Evolutionary conservation across 129 eudicot genomes (phyloP).

Genomic region (Dittrichia graveolens): DNA sequence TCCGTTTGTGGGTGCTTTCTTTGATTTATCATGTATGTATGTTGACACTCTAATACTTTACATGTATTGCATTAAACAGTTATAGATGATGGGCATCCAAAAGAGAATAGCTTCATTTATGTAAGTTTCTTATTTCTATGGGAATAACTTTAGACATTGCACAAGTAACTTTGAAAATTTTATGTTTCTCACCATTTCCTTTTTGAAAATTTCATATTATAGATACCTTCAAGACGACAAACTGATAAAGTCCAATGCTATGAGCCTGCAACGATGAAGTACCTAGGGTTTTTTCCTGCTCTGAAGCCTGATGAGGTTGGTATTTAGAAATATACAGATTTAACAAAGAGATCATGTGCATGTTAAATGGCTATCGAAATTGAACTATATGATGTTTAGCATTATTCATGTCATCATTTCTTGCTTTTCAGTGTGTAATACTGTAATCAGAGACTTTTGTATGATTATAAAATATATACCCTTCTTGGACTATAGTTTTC

Average conservation of each 20-base stretch:
- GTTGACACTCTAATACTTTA: constrained; percentile 20
- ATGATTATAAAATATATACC: constrained; percentile 1
- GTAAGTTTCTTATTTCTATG: constrained; percentile 49
- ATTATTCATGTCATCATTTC: constrained; percentile 13
- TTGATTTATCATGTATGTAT: background rate
- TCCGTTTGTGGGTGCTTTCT: constrained; percentile 14
- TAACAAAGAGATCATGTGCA: background rate
- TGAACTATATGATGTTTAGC: background rate
- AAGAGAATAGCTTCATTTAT: constrained; percentile 93
- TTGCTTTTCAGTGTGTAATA: background rate
- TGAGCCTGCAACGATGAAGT: constrained; percentile 99
- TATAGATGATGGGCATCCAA: constrained; percentile 81
- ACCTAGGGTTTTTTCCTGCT: constrained; percentile 84
- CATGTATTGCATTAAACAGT: constrained; percentile 49
- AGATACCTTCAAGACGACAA: constrained; percentile 96
- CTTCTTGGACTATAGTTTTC: constrained; percentile 2
- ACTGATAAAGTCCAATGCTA: constrained; percentile 97
- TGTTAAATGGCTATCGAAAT: background rate
- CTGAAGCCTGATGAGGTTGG: constrained; percentile 86
- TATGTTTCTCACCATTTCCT: background rate
- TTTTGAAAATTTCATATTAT: constrained; percentile 23
- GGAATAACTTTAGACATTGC: background rate
- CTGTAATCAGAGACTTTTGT: constrained; percentile 24
- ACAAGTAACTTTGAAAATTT: background rate
- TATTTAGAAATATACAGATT: constrained; percentile 16